Percentiles rank a stretch among this genome's conserved stretches.
Evolutionary conservation across 2,329 filamentous ascomycete genomes (phyloP).

Genomic region (Ophiostoma sp.): DNA sequence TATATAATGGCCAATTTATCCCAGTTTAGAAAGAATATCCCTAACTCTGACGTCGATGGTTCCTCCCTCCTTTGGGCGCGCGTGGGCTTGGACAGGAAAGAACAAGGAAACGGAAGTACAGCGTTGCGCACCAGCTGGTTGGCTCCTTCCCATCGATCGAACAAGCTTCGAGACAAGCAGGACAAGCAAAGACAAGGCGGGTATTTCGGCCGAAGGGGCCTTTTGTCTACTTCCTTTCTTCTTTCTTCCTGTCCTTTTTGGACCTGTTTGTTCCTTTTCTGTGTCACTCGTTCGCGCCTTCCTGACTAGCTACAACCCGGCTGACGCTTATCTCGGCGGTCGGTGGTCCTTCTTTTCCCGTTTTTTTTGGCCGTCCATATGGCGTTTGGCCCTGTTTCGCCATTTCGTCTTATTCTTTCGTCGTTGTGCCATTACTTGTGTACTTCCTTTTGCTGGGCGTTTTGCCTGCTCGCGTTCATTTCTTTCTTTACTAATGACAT

Average conservation of each 20-base stretch:
- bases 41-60: conserved; percentile 22
- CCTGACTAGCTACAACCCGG: background rate
- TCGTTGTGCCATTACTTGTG: background rate
- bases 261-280: background rate
- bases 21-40: background rate
- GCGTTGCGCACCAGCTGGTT: background rate
- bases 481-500: background rate
- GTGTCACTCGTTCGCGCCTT: background rate
- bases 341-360: background rate
- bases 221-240: background rate
- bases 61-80: background rate
- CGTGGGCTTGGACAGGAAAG: background rate
- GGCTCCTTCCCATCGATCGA: conserved; percentile 9
- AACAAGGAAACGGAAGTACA: background rate
- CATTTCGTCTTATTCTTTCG: background rate
- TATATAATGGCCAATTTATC: conserved; percentile 9
- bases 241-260: background rate
- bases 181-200: background rate
- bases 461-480: background rate
- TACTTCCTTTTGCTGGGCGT: background rate
- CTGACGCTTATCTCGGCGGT: background rate
- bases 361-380: background rate
- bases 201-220: background rate
- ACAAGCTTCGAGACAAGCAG: background rate
- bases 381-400: background rate